phyloP scores from a whole-genome alignment of 495 filamentous ascomycete genomes.

The Penicillium cinerascens region DNA sequence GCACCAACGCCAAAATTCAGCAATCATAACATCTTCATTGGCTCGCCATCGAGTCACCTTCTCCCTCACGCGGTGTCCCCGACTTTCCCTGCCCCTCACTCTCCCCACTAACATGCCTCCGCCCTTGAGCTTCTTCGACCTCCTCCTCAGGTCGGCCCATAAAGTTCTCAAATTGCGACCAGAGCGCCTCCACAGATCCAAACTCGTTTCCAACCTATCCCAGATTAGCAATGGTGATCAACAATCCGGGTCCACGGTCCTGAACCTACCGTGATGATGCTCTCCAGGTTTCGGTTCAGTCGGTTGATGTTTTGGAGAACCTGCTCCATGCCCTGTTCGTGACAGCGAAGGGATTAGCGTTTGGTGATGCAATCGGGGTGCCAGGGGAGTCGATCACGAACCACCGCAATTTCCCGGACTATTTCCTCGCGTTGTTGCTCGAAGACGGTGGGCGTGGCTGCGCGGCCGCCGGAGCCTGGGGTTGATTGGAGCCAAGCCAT shows the following conservation, averaged over 20 bases:
- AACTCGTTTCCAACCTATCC: slow-evolving; percentile 91
- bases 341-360: background rate
- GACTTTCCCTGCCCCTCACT: slow-evolving; percentile 19
- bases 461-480: slow-evolving; percentile 30
- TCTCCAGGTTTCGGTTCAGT: slow-evolving; percentile 86
- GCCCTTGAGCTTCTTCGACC: slow-evolving; percentile 31
- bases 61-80: slow-evolving; percentile 17
- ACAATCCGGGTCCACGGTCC: background rate
- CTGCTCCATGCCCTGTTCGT: slow-evolving; percentile 76
- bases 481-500: slow-evolving; percentile 19
- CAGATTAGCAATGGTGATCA: background rate
- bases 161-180: slow-evolving; percentile 95
- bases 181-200: slow-evolving; percentile 90
- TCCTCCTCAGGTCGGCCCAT: slow-evolving; percentile 74
- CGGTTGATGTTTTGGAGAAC: slow-evolving; percentile 96
- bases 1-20: background rate
- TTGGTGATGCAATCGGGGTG: background rate
- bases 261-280: slow-evolving; percentile 76
- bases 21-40: slow-evolving; percentile 7
- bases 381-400: slow-evolving; percentile 29
- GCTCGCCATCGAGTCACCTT: slow-evolving; percentile 12
- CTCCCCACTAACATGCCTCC: slow-evolving; percentile 30
- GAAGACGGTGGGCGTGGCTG: slow-evolving; percentile 52
- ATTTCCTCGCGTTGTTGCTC: slow-evolving; percentile 78
- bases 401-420: slow-evolving; percentile 73